Conservation (phyloP, 768 basidiomycete species). For the Strobilomyces confusus region DNA sequence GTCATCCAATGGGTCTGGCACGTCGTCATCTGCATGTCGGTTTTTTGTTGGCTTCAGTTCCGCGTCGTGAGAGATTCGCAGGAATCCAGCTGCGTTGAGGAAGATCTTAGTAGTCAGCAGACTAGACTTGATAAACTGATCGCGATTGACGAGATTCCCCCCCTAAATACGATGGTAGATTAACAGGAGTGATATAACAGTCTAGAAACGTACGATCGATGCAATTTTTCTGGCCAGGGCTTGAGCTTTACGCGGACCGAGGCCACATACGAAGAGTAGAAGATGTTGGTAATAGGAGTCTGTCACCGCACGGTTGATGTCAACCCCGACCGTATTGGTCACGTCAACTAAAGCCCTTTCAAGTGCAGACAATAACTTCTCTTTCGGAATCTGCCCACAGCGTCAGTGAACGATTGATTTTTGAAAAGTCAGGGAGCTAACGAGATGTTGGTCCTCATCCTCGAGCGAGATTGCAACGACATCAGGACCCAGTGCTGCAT, state of each 20-base stretch:
- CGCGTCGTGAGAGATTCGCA: conserved; percentile 76
- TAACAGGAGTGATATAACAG: background rate
- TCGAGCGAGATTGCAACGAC: conserved; percentile 81
- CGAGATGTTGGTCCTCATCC: conserved; percentile 83
- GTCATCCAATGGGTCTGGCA: conserved; percentile 86
- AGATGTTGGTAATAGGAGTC: conserved; percentile 87
- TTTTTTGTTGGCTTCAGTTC: conserved; percentile 60
- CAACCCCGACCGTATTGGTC: conserved; percentile 90
- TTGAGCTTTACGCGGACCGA: conserved; percentile 93
- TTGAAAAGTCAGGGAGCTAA: conserved; percentile 32
- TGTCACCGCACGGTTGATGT: conserved; percentile 89
- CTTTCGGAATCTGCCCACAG: conserved; percentile 68
- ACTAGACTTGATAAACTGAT: conserved; percentile 79
- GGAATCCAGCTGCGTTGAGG: conserved; percentile 88
- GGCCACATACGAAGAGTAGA: conserved; percentile 85
- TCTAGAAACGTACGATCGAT: conserved; percentile 50
- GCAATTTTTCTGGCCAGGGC: conserved; percentile 78
- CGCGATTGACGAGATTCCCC: conserved; percentile 80
- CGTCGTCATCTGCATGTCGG: conserved; percentile 58
- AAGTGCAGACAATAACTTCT: conserved; percentile 75
- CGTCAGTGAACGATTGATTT: conserved; percentile 4
- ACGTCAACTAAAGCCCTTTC: conserved; percentile 89
- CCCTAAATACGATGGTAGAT: conserved; percentile 48
- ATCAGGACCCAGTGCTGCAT: conserved; percentile 83
- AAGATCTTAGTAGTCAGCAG: conserved; percentile 85